Evolutionary conservation across 306 rosid species (phyloP).

Genomic region (Sophora flavescens): DNA sequence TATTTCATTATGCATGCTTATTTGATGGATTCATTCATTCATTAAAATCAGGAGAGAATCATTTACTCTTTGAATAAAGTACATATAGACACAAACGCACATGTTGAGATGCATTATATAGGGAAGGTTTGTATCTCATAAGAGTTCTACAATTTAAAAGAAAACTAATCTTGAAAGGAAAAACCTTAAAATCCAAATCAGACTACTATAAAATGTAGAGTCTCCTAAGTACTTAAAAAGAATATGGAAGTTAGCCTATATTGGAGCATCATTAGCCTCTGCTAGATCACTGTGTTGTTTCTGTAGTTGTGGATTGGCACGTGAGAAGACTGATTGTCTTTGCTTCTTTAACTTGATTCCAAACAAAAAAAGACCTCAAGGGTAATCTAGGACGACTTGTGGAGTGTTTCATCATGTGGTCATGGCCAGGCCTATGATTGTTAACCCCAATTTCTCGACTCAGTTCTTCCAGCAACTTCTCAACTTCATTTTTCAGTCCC

Average conservation of each 20-base stretch:
- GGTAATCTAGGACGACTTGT: constrained; percentile 64
- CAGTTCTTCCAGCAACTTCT: constrained; percentile 62
- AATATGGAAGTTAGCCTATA: constrained; percentile 31
- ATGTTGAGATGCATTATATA: constrained; percentile 1
- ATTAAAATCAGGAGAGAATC: background rate
- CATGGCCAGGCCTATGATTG: constrained; percentile 1
- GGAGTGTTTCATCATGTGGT: constrained; percentile 49
- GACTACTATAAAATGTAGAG: constrained; percentile 7
- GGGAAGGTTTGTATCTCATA: background rate
- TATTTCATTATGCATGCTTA: background rate
- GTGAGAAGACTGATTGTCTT: constrained; percentile 61
- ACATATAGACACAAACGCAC: background rate
- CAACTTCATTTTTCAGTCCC: constrained; percentile 61
- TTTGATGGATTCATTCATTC: background rate
- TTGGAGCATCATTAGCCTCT: constrained; percentile 34
- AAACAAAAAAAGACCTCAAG: constrained; percentile 80
- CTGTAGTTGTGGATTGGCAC: constrained; percentile 62
- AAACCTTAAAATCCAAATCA: constrained; percentile 11
- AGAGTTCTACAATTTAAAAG: constrained; percentile 3
- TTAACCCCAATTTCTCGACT: constrained; percentile 61
- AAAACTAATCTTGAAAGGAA: constrained; percentile 3
- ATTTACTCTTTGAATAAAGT: background rate
- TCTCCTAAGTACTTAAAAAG: background rate
- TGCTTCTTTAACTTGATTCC: constrained; percentile 81
- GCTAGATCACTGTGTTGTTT: constrained; percentile 58